Base-by-base conservation (phyloP, 2,329 filamentous ascomycete genomes). In the Metarhizium guizhouense region DNA sequence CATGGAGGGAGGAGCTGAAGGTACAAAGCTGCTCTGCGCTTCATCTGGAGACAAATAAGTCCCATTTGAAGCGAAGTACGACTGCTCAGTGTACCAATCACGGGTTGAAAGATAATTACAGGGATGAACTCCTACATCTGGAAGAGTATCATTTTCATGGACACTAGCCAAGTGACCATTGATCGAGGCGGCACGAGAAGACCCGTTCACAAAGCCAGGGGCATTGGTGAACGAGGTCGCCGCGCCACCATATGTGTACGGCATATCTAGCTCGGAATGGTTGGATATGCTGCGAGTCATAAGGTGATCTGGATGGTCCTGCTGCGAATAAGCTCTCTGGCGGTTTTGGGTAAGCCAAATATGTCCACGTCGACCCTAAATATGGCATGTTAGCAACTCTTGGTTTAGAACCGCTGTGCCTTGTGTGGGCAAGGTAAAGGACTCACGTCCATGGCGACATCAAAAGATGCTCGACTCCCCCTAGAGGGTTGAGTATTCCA, bases 261-360 rank as follows among this genome's bases (percentile, higher is more conserved):
- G 32, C 61, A 70, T 71, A 32, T 70, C 60, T 43, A 65, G 63
- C 30, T 72, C 70, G 10, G 74, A 74, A 36, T 70, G 67, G 60
- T 68, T 73, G 43, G 76, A 79, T 14, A 67, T 65, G 54, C 68
- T 72, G 55, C 76, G 74, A 61, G 71, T 69, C 76, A 79, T 79
- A 58, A 67, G 66, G 34, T 71, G 67, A 1, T 69, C 66, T 8
- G 65, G 58, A 13, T 65, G 56, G 1, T 63, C 59, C 54, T 69
- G 66, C 48, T 68, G 67, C 30, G 67, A 69, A 47, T 59, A 59
- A 20, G 63, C 61, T 32, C 64, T 61, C 56, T 62, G 64, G 36
- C 60, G 60, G 51, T 59, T 60, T 47, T 55, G 51, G 5, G 61
- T 58, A 40, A 20, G 30, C 40, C 45, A 61, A 7, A 54, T 52